Evolutionary conservation across 1,139 yeast genomes (phyloP).

Genomic region (Protomyces inundatus): DNA sequence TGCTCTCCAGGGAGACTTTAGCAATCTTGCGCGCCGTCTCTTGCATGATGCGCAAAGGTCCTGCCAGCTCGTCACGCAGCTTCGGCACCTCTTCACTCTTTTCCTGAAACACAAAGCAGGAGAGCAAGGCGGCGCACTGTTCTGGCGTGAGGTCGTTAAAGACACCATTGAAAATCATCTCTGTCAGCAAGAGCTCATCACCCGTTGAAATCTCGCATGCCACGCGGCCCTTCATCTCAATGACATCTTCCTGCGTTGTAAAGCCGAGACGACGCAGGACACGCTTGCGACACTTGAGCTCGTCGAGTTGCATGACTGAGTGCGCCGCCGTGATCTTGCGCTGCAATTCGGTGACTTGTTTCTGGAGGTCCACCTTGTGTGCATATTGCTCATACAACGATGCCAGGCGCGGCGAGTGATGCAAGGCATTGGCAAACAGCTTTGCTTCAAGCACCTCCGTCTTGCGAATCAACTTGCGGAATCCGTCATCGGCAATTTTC

Average conservation of each 20-base stretch:
- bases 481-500: slow-evolving; percentile 81
- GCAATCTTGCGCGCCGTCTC: slow-evolving; percentile 90
- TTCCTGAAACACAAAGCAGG: slow-evolving; percentile 96
- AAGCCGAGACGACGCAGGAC: slow-evolving; percentile 83
- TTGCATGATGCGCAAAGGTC: slow-evolving; percentile 78
- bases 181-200: slow-evolving; percentile 82
- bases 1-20: slow-evolving; percentile 79
- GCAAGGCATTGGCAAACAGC: slow-evolving; percentile 62
- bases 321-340: slow-evolving; percentile 74
- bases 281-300: slow-evolving; percentile 83
- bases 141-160: slow-evolving; percentile 82
- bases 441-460: slow-evolving; percentile 76
- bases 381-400: slow-evolving; percentile 60
- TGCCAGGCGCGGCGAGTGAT: slow-evolving; percentile 57
- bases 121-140: slow-evolving; percentile 84
- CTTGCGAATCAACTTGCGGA: slow-evolving; percentile 59
- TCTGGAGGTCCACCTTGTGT: slow-evolving; percentile 56
- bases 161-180: slow-evolving; percentile 88
- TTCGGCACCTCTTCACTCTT: slow-evolving; percentile 75
- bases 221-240: slow-evolving; percentile 89
- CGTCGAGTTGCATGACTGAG: slow-evolving; percentile 89
- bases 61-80: slow-evolving; percentile 78
- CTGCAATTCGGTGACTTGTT: slow-evolving; percentile 56
- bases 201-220: slow-evolving; percentile 97
- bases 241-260: slow-evolving; percentile 66